These are phyloP conservation scores for Yamadazyma sp. DNA, from an alignment of 1,139 yeast genomes.

Conservation along the genomic window DNA sequence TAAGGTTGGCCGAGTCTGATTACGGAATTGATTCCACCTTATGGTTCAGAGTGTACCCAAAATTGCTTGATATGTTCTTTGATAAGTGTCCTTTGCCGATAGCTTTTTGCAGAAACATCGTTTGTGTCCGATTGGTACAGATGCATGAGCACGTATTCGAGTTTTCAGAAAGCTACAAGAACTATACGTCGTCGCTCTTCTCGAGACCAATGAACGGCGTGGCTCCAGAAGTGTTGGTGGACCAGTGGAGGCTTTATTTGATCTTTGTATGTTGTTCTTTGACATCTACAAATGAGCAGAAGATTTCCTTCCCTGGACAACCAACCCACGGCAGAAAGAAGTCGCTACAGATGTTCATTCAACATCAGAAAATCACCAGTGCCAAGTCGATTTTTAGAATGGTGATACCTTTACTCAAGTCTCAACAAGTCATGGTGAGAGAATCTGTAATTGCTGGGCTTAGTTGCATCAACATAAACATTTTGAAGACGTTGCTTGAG, in stretches of 20 bases:
- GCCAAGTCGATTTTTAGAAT: slow-evolving; percentile 87
- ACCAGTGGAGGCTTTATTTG: slow-evolving; percentile 86
- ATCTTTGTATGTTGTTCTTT: slow-evolving; percentile 91
- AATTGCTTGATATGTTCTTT: slow-evolving; percentile 67
- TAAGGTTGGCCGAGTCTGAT: slow-evolving; percentile 82
- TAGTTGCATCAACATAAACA: slow-evolving; percentile 86
- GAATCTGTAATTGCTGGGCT: slow-evolving; percentile 87
- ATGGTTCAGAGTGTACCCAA: slow-evolving; percentile 90
- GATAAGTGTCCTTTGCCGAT: slow-evolving; percentile 89
- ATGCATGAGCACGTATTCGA: slow-evolving; percentile 78
- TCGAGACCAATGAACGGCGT: slow-evolving; percentile 23
- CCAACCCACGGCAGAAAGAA: slow-evolving; percentile 68
- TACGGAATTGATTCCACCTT: slow-evolving; percentile 94
- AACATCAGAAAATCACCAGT: slow-evolving; percentile 89
- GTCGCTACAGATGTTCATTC: slow-evolving; percentile 76
- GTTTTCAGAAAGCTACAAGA: slow-evolving; percentile 54
- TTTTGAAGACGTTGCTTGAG: slow-evolving; percentile 79
- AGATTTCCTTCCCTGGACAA: slow-evolving; percentile 58
- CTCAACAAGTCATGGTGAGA: slow-evolving; percentile 68
- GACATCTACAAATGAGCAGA: slow-evolving; percentile 87
- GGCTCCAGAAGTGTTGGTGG: slow-evolving; percentile 74
- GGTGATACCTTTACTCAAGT: slow-evolving; percentile 78
- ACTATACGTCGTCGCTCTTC: slow-evolving; percentile 42
- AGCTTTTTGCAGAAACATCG: slow-evolving; percentile 90
- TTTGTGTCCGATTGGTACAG: slow-evolving; percentile 85